Conservation (phyloP, 306 rosid species). For the Medicago arabica region DNA sequence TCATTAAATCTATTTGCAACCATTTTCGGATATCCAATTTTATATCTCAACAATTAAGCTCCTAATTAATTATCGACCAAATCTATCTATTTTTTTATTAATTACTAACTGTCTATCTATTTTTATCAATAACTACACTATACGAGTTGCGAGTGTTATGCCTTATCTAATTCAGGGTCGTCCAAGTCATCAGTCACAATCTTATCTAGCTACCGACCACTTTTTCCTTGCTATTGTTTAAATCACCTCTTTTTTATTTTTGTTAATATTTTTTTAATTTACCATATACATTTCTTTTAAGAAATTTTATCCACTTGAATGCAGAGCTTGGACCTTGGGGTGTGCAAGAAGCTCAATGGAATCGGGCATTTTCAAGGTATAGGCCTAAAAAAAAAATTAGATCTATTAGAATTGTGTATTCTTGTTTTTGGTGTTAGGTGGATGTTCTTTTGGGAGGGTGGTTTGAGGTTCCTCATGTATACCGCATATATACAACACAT, state of each 20-base stretch:
- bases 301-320: too few relatives aligned
- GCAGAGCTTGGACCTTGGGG: too few relatives aligned
- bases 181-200: background rate
- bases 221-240: background rate
- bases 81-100: too few relatives aligned
- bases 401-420: too few relatives aligned
- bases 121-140: background rate
- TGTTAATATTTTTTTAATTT: background rate
- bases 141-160: background rate
- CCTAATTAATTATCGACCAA: background rate
- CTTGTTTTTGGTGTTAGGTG: too few relatives aligned
- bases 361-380: too few relatives aligned
- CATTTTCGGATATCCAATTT: conserved; percentile 44
- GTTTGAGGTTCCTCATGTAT: too few relatives aligned
- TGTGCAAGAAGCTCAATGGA: too few relatives aligned
- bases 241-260: background rate
- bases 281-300: background rate
- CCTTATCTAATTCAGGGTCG: background rate
- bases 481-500: too few relatives aligned
- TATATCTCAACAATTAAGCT: conserved; percentile 23
- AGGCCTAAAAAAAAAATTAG: too few relatives aligned
- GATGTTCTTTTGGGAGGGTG: too few relatives aligned
- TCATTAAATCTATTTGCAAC: conserved; percentile 42
- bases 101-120: too few relatives aligned
- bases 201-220: background rate